Base-by-base conservation (phyloP, 371 early-diverging fungal species). In the Entomophthora muscae region DNA sequence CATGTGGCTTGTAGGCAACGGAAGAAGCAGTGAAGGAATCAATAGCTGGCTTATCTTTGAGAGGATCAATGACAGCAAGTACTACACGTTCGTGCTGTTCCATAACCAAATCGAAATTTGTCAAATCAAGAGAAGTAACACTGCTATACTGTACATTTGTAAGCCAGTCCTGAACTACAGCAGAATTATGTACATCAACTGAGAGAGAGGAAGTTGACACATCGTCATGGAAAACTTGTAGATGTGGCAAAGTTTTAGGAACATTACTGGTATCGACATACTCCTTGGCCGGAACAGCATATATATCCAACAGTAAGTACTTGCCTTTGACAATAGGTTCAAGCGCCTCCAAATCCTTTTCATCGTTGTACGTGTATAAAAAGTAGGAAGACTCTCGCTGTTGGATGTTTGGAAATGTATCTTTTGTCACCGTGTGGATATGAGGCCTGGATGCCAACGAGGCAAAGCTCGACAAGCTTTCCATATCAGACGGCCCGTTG, bases 41-140 rank as follows among this genome's bases (percentile, higher is more conserved):
- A 42, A 42, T 42, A 17, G 42, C 42, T 42, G 42, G 17, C 5
- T 10, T 17, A 59, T 70, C 63, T 69, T 63, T 55, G 55, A 27
- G 24, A n/a, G 55, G 55, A 55, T 55, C 55, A 21, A 55, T 26
- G 21, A 55, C 55, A 21, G 55, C 55, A n/a, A 55, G 22, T 5
- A 26, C 55, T n/a, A 27, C 28, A 3, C 3, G 10, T 5, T 55
- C 28, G 26, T 24, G 5, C 24, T 55, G 55, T n/a, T 55, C 55
- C 55, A 55, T 24, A 26, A 55, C 26, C 26, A 55, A 55, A 27
- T 55, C 55, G 21, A 55, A 55, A 21, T 55, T 55, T 24, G 24
- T 27, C 10, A 26, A n/a, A 21, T 55, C 55, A n/a, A 55, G 55
- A 21, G 22, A 5, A 5, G 55, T 55, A 12, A 55, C 55, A 24